Conservation (phyloP, 1,139 yeast species). For the Hemisphaericaspora subhashii region DNA sequence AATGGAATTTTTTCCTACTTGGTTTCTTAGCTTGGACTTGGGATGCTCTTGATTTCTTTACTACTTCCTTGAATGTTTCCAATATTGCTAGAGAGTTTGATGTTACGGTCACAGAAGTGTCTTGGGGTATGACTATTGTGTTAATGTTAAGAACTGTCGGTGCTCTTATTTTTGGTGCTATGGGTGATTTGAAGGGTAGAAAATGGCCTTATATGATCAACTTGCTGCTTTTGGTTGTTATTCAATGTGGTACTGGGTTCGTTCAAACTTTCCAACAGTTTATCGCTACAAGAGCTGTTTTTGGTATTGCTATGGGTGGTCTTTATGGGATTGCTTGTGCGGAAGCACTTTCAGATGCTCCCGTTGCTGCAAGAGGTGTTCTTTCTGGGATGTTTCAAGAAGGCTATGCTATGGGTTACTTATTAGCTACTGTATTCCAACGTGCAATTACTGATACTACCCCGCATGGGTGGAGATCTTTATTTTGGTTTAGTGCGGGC, state of each 20-base stretch:
- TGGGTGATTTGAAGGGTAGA: constrained; percentile 40
- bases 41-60: constrained; percentile 45
- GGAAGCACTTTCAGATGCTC: constrained; percentile 40
- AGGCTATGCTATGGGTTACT: constrained; percentile 47
- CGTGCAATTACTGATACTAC: constrained; percentile 39
- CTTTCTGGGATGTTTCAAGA: constrained; percentile 43
- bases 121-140: constrained; percentile 48
- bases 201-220: constrained; percentile 40
- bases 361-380: constrained; percentile 39
- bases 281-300: constrained; percentile 40
- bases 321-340: constrained; percentile 40
- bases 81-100: constrained; percentile 31
- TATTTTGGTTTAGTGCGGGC: constrained; percentile 47
- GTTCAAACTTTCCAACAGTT: constrained; percentile 43
- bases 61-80: constrained; percentile 35
- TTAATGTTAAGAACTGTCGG: constrained; percentile 48
- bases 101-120: constrained; percentile 27
- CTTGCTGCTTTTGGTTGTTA: constrained; percentile 29
- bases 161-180: constrained; percentile 37
- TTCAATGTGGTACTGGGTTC: constrained; percentile 45
- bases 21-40: constrained; percentile 44
- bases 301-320: constrained; percentile 48
- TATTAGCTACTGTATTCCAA: constrained; percentile 41
- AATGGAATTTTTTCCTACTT: constrained; percentile 38
- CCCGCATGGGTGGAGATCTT: constrained; percentile 36